Percentiles rank a stretch among this genome's conserved stretches.
phyloP scores from a whole-genome alignment of 2,329 filamentous ascomycete genomes.

The Claviceps monticola region DNA sequence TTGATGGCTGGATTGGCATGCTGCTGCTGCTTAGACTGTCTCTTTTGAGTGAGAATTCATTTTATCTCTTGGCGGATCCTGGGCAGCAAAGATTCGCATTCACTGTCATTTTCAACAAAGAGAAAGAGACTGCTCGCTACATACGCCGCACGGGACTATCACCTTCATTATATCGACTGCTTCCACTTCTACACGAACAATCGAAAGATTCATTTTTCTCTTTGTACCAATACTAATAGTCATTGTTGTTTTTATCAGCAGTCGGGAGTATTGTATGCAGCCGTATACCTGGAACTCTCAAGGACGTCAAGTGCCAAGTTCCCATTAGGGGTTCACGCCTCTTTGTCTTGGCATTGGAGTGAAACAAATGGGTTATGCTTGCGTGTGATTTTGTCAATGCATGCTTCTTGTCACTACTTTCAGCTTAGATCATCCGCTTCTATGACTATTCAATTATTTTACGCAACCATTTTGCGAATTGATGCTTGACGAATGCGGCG shows the following conservation, averaged over 20 bases:
- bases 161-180: not conserved
- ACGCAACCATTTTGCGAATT: not conserved
- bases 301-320: no score
- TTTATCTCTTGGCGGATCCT: not conserved
- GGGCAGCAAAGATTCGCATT: not conserved
- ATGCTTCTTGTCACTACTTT: not conserved
- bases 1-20: slow-evolving; percentile 38
- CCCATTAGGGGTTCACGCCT: not conserved
- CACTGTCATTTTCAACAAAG: not conserved
- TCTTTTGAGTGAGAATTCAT: slow-evolving; percentile 28
- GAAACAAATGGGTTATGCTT: not conserved
- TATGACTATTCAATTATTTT: no score
- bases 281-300: not conserved
- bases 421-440: not conserved
- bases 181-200: not conserved
- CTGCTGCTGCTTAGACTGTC: slow-evolving; percentile 43
- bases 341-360: not conserved
- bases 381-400: not conserved
- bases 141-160: not conserved
- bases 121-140: not conserved
- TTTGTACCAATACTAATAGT: not conserved
- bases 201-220: not conserved
- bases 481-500: not conserved
- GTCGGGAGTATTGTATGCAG: not conserved
- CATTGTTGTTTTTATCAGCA: not conserved